These are phyloP conservation scores for Dissophora globulifera DNA, from an alignment of 192 early-diverging fungal species.

Conservation along the genomic window DNA sequence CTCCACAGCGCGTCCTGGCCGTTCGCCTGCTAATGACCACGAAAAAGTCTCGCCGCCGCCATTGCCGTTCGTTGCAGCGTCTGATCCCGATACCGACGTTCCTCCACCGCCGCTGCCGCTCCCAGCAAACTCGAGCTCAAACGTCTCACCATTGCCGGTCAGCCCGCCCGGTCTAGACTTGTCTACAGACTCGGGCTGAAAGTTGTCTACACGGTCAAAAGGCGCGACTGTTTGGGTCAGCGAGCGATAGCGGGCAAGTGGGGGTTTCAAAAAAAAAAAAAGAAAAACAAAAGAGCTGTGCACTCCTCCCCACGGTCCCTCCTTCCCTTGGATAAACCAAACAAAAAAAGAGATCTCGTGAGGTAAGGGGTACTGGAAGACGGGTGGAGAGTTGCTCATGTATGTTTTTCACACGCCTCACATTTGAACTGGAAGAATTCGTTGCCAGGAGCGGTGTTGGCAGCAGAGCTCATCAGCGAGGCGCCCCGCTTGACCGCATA, in stretches of 20 bases:
- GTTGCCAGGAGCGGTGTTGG: neutral
- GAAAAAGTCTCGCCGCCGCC: constrained; percentile 28
- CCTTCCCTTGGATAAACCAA: neutral
- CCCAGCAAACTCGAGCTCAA: constrained; percentile 45
- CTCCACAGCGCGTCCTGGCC: constrained; percentile 24
- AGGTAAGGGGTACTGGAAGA: too few relatives aligned
- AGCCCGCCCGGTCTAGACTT: constrained; percentile 42
- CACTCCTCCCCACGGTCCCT: too few relatives aligned
- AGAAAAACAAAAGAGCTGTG: too few relatives aligned
- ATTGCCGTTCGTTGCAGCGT: neutral
- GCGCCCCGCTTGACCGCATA: constrained; percentile 32
- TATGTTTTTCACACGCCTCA: constrained; percentile 8
- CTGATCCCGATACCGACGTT: constrained; percentile 3
- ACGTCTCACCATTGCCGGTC: constrained; percentile 43
- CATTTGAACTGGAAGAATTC: constrained; percentile 52
- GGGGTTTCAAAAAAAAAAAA: too few relatives aligned
- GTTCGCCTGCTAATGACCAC: constrained; percentile 23
- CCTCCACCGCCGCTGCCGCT: constrained; percentile 23
- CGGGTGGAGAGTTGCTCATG: too few relatives aligned
- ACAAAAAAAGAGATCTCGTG: neutral
- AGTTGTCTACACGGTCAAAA: constrained; percentile 36
- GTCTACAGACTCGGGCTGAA: constrained; percentile 49
- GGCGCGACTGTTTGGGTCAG: too few relatives aligned
- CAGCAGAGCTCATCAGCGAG: constrained; percentile 2
- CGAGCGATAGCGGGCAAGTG: too few relatives aligned